These are phyloP conservation scores for Globisporangium apiculatum DNA, from an alignment of 352 stramenopile species.

Conservation along the genomic window DNA sequence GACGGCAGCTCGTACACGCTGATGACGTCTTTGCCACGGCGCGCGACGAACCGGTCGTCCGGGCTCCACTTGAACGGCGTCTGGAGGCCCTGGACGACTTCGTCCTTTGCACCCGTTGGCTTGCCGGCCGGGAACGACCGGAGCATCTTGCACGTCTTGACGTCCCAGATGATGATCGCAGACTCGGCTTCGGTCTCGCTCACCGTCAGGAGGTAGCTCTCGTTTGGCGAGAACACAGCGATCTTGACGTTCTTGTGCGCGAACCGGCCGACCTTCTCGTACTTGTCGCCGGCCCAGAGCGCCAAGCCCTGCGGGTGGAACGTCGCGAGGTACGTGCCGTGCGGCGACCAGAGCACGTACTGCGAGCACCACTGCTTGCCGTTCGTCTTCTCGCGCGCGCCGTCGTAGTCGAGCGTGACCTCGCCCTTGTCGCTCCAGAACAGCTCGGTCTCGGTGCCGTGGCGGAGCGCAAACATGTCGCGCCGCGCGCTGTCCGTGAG, in stretches of 20 bases:
- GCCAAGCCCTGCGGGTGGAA: constrained; percentile 96
- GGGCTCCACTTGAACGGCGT: constrained; percentile 94
- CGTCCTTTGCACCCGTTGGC: constrained; percentile 54
- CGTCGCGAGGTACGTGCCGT: constrained; percentile 96
- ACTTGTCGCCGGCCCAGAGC: constrained; percentile 95
- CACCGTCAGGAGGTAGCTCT: constrained; percentile 97
- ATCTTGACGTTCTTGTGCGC: constrained; percentile 93
- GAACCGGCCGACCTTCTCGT: constrained; percentile 97
- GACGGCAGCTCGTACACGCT: constrained; percentile 94
- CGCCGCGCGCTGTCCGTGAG: constrained; percentile 87
- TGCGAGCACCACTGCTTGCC: constrained; percentile 97
- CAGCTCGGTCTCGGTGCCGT: constrained; percentile 95
- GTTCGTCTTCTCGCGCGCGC: constrained; percentile 92
- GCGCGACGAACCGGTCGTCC: constrained; percentile 94
- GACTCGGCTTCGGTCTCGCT: constrained; percentile 92
- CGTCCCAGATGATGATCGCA: constrained; percentile 96
- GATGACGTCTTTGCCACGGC: constrained; percentile 90
- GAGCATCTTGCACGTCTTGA: constrained; percentile 87
- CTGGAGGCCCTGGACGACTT: constrained; percentile 76
- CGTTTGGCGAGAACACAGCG: constrained; percentile 92
- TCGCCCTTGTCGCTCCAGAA: constrained; percentile 93
- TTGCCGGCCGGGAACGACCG: constrained; percentile 79
- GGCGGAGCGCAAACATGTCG: constrained; percentile 94
- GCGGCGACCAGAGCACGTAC: constrained; percentile 96
- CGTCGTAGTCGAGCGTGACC: constrained; percentile 92